Evolutionary conservation across 129 eudicot species (phyloP).

Genomic region (Daucus carota): DNA sequence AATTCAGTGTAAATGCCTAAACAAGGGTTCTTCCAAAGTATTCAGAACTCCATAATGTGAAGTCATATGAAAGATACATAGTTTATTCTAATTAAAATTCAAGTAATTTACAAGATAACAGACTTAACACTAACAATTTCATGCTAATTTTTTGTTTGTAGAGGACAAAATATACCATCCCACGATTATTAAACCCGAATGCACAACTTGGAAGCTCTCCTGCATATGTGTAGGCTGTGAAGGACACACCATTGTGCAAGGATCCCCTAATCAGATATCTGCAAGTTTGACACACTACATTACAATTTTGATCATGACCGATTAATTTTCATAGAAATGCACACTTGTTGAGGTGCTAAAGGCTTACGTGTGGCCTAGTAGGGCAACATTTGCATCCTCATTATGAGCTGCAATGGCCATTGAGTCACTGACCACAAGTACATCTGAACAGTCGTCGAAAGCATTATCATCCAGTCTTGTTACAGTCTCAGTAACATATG

Average conservation of each 20-base stretch:
- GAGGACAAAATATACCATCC: conserved; percentile 45
- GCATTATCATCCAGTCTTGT: conserved; percentile 19
- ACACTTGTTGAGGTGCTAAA: not conserved
- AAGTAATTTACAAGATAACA: conserved; percentile 4
- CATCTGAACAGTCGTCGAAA: conserved; percentile 77
- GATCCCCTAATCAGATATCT: conserved; percentile 72
- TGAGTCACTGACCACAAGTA: conserved; percentile 64
- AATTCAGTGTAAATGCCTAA: conserved; percentile 86
- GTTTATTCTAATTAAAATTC: not conserved
- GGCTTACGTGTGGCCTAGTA: conserved; percentile 77
- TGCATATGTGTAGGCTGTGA: conserved; percentile 92
- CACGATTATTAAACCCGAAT: conserved; percentile 76
- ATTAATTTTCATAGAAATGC: not conserved
- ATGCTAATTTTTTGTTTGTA: not conserved
- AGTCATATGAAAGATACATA: conserved; percentile 1
- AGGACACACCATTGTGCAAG: conserved; percentile 45
- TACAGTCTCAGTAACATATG: conserved; percentile 39
- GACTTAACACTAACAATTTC: not conserved
- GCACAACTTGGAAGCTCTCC: conserved; percentile 99
- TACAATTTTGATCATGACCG: not conserved
- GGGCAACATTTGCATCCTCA: conserved; percentile 87
- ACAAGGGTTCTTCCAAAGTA: not conserved
- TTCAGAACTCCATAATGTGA: not conserved
- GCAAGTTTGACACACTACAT: conserved; percentile 17
- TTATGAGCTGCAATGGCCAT: conserved; percentile 95